phyloP scores from a whole-genome alignment of 1,284 basidiomycete genomes.

The Sphaerobolus stellatus region DNA sequence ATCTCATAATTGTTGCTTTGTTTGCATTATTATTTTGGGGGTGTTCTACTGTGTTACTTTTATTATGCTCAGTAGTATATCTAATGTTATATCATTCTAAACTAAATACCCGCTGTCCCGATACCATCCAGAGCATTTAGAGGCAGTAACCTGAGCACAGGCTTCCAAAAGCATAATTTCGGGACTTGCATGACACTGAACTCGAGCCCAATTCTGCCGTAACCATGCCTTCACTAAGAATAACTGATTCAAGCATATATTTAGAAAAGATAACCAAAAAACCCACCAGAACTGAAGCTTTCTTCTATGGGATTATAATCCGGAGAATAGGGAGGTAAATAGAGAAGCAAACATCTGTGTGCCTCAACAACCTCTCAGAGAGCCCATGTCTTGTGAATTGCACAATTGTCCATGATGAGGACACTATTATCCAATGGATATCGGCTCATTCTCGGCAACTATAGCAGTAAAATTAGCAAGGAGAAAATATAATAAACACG shows the following conservation, averaged over 20 bases:
- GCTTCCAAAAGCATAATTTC: constrained; percentile 21
- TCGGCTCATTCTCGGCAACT: no score
- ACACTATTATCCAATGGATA: no score
- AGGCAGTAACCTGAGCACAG: constrained; percentile 21
- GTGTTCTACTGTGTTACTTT: neutral
- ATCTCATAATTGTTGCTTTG: neutral
- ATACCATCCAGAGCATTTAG: constrained; percentile 28
- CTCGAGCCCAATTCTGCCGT: constrained; percentile 12
- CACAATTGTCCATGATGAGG: no score
- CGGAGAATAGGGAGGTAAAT: constrained; percentile 33
- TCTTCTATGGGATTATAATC: constrained; percentile 35
- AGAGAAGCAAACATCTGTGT: constrained; percentile 21
- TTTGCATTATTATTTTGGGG: neutral
- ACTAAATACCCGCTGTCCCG: constrained; percentile 21
- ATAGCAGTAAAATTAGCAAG: no score
- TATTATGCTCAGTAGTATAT: neutral
- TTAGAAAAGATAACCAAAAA: neutral
- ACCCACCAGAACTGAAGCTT: constrained; percentile 23
- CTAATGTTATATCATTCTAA: constrained; percentile 11
- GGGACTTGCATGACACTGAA: constrained; percentile 15
- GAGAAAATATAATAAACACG: no score
- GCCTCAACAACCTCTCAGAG: constrained; percentile 23
- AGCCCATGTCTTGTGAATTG: constrained; percentile 27
- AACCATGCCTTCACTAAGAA: constrained; percentile 27
- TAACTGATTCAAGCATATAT: no score